Base-by-base conservation (phyloP, 371 early-diverging fungal genomes). In the Cladochytrium tenue region DNA sequence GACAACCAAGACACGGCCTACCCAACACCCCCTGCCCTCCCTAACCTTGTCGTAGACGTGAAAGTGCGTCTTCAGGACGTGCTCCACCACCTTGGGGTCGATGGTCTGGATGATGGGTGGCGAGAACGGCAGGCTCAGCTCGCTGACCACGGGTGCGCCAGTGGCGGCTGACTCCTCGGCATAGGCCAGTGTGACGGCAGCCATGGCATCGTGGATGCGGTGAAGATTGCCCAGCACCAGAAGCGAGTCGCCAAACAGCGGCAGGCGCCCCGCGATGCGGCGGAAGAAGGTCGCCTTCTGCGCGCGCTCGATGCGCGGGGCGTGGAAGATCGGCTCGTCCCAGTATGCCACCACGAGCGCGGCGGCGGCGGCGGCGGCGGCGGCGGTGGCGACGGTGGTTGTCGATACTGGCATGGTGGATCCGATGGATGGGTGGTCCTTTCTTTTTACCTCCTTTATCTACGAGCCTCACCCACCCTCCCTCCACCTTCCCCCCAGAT, bases 21-120 rank as follows among this genome's bases (percentile, higher is more conserved):
- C 31, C 15, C 10, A 28, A 20, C n/a, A 43, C 43, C 7, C 7
- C 7, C 20, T 43, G 13, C 43, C 43, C 7, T 7, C 1, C 23
- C 51, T 15, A 20, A 56, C 74, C 63, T 75, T 78, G 53, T 63
- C 63, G 58, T 69, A 78, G 23, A 69, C 72, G 32, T 71, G 67
- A 56, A 74, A 77, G 3, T 73, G 15, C 17, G 67, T 68, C 32
- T 60, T 70, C 56, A 78, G 62, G 28, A 75, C 30, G 59, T 70
- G 58, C 36, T 74, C 74, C 20, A 77, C 63, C 52, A 63, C 62
- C 23, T 23, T 43, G 25, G 76, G 76, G 50, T 76, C 72, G 52
- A 58, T 60, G 53, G 58, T 53, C 5, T 63, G 20, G 59, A 62
- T 36, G 26, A 56, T 62, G 59, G 58, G 53, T 5, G 32, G 33